Percentiles rank a stretch among this genome's conserved stretches.
Evolutionary conservation across 2,329 filamentous ascomycete genomes (phyloP).

Genomic region (Coleophoma cylindrospora): DNA sequence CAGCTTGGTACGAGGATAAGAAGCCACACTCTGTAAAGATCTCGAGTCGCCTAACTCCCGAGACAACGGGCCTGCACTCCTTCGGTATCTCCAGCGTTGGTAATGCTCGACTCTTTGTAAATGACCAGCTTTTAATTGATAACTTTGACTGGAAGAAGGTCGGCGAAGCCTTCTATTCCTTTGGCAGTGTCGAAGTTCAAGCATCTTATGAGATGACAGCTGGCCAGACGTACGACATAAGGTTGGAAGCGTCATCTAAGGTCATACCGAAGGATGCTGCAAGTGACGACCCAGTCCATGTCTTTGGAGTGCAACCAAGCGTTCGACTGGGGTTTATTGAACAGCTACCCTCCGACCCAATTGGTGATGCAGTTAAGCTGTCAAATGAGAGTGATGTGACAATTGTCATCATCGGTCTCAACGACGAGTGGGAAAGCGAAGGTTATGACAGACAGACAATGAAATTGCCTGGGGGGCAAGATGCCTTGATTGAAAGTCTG

Average conservation of each 20-base stretch:
- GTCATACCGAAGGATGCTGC: not conserved
- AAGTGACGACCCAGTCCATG: not conserved
- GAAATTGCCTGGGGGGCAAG: constrained; percentile 31
- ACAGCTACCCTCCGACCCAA: not conserved
- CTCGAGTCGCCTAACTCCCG: not conserved
- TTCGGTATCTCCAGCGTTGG: not conserved
- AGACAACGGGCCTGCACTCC: not conserved
- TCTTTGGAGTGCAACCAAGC: constrained; percentile 1
- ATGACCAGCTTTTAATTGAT: constrained; percentile 25
- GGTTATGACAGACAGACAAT: constrained; percentile 67
- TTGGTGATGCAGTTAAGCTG: constrained; percentile 8
- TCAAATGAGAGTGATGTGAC: constrained; percentile 6
- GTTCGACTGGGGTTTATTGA: not conserved
- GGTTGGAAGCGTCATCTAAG: not conserved
- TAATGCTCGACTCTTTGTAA: constrained; percentile 18
- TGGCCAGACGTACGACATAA: not conserved
- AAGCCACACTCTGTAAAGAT: not conserved
- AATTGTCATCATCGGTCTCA: constrained; percentile 7
- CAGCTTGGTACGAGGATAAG: not conserved
- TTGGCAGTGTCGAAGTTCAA: constrained; percentile 1
- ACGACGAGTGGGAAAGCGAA: constrained; percentile 10
- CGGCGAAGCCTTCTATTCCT: not conserved
- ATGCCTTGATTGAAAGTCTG: not conserved
- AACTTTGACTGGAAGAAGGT: constrained; percentile 9
- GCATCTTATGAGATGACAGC: not conserved